These are phyloP conservation scores for Claviceps spartinae DNA, from an alignment of 2,329 filamentous ascomycete species.

Conservation along the genomic window DNA sequence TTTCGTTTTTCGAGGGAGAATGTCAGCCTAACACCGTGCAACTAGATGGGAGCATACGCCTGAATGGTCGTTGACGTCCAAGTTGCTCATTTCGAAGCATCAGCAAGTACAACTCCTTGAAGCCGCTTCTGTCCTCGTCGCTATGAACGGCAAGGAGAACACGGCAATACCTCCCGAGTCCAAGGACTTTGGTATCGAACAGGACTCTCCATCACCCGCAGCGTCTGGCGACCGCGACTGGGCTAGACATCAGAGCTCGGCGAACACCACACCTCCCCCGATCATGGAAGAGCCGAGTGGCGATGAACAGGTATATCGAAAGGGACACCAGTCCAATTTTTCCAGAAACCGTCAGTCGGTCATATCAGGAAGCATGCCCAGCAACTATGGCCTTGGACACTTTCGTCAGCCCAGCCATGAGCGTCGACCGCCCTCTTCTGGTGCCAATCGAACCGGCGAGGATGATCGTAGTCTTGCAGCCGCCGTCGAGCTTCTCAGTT, in stretches of 20 bases:
- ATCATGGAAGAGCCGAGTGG: constrained; percentile 50
- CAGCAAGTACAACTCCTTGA: constrained; percentile 97
- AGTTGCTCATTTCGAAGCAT: constrained; percentile 96
- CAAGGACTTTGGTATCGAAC: constrained; percentile 60
- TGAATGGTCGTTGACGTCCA: constrained; percentile 93
- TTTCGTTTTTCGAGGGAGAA: not conserved
- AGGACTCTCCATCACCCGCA: constrained; percentile 68
- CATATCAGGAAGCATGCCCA: constrained; percentile 33
- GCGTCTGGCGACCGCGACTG: constrained; percentile 71
- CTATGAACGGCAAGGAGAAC: constrained; percentile 57
- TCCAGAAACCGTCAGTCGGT: constrained; percentile 73
- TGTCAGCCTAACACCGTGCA: constrained; percentile 4
- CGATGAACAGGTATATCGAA: constrained; percentile 34
- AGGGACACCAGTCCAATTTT: constrained; percentile 45
- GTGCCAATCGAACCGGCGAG: constrained; percentile 59
- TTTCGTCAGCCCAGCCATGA: constrained; percentile 65
- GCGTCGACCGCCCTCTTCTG: constrained; percentile 64
- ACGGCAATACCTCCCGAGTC: constrained; percentile 50
- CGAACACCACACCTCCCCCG: constrained; percentile 85
- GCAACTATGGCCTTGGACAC: constrained; percentile 37
- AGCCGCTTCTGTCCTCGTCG: constrained; percentile 87
- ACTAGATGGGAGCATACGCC: constrained; percentile 97
- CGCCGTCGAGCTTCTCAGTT: constrained; percentile 78
- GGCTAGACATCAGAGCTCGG: constrained; percentile 67
- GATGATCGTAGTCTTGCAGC: constrained; percentile 82